Base-by-base conservation (phyloP, 768 basidiomycete species). In the Russula brevipes region DNA sequence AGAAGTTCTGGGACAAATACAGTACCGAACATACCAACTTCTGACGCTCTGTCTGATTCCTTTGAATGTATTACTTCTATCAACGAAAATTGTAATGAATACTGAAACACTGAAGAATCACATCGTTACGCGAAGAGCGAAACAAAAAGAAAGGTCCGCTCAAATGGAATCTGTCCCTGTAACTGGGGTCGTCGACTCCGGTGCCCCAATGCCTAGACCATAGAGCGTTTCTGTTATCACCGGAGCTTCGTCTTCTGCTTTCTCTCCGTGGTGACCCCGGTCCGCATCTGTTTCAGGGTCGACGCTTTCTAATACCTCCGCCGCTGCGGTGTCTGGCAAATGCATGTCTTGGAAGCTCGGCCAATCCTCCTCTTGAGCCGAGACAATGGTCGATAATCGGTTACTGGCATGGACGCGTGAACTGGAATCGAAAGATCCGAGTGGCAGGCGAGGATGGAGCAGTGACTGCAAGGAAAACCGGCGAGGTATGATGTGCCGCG, bases 391-490 rank as follows among this genome's bases (percentile, higher is more conserved):
- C 53, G 63, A 50, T 45, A 64, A 55, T 59, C 57, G 57, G 53
- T 59, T 59, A 38, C 38, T 44, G n/a, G 33, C 10, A 41, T 14
- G 33, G 45, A 44, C 30, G 33, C 58, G 46, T 24, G 54, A 59
- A 44, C 39, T 30, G 12, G 52, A n/a, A 36, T 64, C 41, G 4
- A 12, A 14, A 8, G 57, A 59, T 50, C 54, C 57, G 45, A 39
- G 42, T 30, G 59, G 41, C 33, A 45, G 24, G 19, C 66, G 64
- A 44, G 64, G 10, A 36, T 44, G 46, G 46, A 65, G 60, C 24
- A 67, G 64, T 5, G 66, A 61, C 50, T 65, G 64, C 31, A 67
- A 50, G 30, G 66, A 67, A 38, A 67, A 61, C 4, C 66, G 66
- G 57, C 46, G 63, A 11, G 55, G 24, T 54, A 64, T 33, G 12